Conservation (phyloP, 768 basidiomycete species). For the Solioccasus polychromus region DNA sequence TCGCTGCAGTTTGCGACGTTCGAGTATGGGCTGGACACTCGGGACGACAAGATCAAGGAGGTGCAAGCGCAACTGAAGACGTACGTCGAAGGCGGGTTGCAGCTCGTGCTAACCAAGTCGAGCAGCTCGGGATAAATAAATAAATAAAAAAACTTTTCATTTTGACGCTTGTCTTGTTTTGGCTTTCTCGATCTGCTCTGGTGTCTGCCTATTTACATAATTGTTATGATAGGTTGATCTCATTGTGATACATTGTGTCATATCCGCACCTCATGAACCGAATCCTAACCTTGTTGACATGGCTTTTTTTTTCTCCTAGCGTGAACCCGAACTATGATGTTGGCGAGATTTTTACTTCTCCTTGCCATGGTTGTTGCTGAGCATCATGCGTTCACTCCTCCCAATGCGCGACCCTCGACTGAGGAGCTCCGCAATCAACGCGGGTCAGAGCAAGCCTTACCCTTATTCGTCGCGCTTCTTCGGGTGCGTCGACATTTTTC, state of each 20-base stretch:
- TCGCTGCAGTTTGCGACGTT: conserved; percentile 26
- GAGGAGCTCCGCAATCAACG: conserved; percentile 12
- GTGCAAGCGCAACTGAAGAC: conserved; percentile 8
- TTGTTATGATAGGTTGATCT: too few species aligned
- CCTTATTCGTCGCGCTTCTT: not conserved
- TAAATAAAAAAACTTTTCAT: too few species aligned
- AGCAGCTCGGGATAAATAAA: conserved; percentile 8
- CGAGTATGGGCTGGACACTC: conserved; percentile 27
- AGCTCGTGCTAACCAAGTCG: conserved; percentile 25
- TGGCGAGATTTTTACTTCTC: too few species aligned
- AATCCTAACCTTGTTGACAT: too few species aligned
- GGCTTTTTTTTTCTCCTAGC: too few species aligned
- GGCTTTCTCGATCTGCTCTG: too few species aligned
- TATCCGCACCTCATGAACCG: too few species aligned
- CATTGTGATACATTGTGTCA: too few species aligned
- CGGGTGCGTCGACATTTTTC: conserved; percentile 1
- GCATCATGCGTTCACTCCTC: conserved; percentile 8
- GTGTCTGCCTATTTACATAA: too few species aligned
- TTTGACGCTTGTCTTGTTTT: too few species aligned
- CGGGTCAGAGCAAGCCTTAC: not conserved
- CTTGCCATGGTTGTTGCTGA: too few species aligned
- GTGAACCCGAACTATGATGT: too few species aligned
- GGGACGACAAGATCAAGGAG: conserved; percentile 27
- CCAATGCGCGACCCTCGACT: conserved; percentile 13
- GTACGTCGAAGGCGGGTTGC: conserved; percentile 23